These are phyloP conservation scores for Fusarium phyllophilum DNA, from an alignment of 2,329 filamentous ascomycete genomes.

Conservation along the genomic window DNA sequence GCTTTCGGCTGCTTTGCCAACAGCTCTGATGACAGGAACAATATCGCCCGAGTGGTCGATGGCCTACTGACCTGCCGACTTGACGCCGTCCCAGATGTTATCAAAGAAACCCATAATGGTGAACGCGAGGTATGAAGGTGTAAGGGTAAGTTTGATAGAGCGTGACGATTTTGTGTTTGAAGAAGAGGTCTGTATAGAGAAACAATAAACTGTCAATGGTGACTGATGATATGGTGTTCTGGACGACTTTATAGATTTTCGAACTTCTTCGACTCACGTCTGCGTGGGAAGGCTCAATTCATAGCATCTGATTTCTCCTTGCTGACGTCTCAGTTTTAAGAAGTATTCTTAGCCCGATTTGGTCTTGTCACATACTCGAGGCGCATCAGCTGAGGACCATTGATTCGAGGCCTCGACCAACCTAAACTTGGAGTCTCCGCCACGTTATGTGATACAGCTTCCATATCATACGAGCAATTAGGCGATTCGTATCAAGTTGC, in stretches of 20 bases:
- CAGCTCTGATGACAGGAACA: neutral
- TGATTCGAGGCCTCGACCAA: too few relatives aligned
- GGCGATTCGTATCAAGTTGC: too few relatives aligned
- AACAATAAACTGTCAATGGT: neutral
- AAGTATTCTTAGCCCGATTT: neutral
- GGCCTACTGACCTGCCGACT: neutral
- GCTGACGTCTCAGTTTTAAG: neutral
- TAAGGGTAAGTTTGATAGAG: neutral
- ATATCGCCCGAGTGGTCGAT: neutral
- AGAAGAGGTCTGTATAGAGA: neutral
- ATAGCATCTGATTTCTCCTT: too few relatives aligned
- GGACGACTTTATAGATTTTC: neutral
- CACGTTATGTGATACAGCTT: too few relatives aligned
- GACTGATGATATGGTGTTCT: rapidly evolving
- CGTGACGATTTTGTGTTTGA: rapidly evolving
- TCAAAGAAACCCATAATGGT: neutral
- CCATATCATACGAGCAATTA: too few relatives aligned
- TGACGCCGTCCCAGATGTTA: neutral
- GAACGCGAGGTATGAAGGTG: neutral
- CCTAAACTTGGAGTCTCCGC: too few relatives aligned
- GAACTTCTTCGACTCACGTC: rapidly evolving
- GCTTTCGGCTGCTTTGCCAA: neutral
- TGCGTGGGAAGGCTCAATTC: rapidly evolving
- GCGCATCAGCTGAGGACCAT: neutral
- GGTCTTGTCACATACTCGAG: neutral